Percentiles rank a stretch among this genome's conserved stretches.
Conservation (phyloP, 176 grass and related monocot genomes). For the Zoysia pacifica region DNA sequence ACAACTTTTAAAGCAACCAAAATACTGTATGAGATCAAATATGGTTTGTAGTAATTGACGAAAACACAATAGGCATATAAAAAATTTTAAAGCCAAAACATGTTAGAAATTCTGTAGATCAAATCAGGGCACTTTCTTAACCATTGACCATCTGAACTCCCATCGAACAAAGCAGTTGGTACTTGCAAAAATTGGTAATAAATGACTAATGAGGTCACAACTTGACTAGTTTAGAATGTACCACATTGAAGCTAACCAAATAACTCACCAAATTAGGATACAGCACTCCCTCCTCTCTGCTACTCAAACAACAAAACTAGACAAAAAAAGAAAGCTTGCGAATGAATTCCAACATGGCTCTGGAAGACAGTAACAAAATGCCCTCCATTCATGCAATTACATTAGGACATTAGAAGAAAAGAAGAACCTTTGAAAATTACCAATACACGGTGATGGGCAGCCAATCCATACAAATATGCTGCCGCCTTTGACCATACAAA, state of each 20-base stretch:
- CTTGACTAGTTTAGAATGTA: slow-evolving; percentile 23
- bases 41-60: not conserved
- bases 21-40: not conserved
- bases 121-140: not conserved
- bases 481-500: not conserved
- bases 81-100: not conserved
- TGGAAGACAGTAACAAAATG: not conserved
- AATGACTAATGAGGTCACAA: slow-evolving; percentile 1
- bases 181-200: not conserved
- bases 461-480: not conserved
- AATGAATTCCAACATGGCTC: not conserved
- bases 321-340: not conserved
- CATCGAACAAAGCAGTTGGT: not conserved
- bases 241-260: not conserved
- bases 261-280: not conserved
- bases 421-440: not conserved
- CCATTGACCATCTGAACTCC: not conserved
- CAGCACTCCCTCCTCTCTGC: not conserved
- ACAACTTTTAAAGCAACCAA: not conserved
- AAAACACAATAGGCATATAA: not conserved
- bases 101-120: not conserved
- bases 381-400: not conserved
- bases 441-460: not conserved
- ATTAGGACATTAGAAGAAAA: not conserved
- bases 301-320: not conserved